A percentile compares a stretch with the other conserved stretches of the same genome.
phyloP scores from a whole-genome alignment of 148 eudicot genomes.

The Rhododendron vialii region DNA sequence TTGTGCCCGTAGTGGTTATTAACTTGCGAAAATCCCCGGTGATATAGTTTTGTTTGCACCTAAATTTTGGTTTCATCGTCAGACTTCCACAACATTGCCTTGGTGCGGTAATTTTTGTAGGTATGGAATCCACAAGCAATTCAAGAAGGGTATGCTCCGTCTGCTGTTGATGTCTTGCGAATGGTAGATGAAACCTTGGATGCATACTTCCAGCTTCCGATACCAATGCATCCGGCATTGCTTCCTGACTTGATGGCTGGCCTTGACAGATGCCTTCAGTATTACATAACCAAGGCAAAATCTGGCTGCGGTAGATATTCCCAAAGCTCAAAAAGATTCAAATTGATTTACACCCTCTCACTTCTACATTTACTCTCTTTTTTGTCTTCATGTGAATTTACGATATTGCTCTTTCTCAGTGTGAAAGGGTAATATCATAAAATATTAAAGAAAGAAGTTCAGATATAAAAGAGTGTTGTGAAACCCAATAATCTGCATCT shows the following conservation, averaged over 20 bases:
- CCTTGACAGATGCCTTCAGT: constrained; percentile 87
- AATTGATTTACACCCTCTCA: not conserved
- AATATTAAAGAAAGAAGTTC: not conserved
- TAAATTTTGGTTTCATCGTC: not conserved
- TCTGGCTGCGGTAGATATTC: constrained; percentile 79
- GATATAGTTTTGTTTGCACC: not conserved
- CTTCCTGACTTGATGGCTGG: constrained; percentile 86
- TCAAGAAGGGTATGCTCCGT: constrained; percentile 83
- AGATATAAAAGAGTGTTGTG: not conserved
- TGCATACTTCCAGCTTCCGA: constrained; percentile 86
- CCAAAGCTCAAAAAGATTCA: not conserved
- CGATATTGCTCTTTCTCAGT: not conserved
- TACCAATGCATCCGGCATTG: constrained; percentile 85
- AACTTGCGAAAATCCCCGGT: not conserved
- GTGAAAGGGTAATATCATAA: not conserved
- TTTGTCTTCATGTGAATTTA: not conserved
- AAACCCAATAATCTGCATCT: not conserved
- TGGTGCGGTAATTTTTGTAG: constrained; percentile 23
- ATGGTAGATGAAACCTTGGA: constrained; percentile 77
- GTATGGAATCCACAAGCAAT: constrained; percentile 78
- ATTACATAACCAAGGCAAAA: constrained; percentile 72
- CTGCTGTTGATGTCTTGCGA: constrained; percentile 75
- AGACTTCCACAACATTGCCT: not conserved
- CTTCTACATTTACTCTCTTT: not conserved
- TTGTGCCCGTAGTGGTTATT: not conserved